Evolutionary conservation across 148 eudicot species (phyloP).

Genomic region (Arbutus unedo): DNA sequence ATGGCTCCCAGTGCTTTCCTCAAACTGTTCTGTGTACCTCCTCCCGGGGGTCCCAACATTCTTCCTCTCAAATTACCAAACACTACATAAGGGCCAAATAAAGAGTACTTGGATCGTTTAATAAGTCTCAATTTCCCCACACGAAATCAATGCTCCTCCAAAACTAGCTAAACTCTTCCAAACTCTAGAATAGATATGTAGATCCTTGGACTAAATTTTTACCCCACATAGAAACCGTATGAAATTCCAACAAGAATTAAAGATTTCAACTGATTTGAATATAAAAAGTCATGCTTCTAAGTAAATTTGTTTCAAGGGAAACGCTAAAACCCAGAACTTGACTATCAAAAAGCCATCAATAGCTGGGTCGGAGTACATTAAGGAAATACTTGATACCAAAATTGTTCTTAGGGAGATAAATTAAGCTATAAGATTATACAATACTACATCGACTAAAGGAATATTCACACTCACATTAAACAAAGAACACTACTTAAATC

Average conservation of each 20-base stretch:
- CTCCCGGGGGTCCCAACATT: conserved; percentile 56
- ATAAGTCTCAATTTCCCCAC: conserved; percentile 8
- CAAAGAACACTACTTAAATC: not conserved
- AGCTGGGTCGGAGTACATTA: not conserved
- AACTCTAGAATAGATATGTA: not conserved
- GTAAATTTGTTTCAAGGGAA: not conserved
- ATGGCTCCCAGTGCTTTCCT: conserved; percentile 87
- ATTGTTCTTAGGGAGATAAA: not conserved
- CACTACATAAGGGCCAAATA: conserved; percentile 1
- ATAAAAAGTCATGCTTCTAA: not conserved
- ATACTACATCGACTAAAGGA: not conserved
- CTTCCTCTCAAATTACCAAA: conserved; percentile 25
- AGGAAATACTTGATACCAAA: conserved; percentile 6
- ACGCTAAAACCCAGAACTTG: not conserved
- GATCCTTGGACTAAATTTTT: not conserved
- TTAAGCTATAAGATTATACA: not conserved
- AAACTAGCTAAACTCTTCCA: not conserved
- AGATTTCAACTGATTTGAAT: not conserved
- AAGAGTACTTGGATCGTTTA: conserved; percentile 5
- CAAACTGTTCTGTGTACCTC: conserved; percentile 69
- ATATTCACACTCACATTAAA: not conserved
- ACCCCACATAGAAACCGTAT: not conserved
- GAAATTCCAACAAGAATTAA: not conserved
- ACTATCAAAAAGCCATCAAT: not conserved
- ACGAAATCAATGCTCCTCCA: not conserved